These are phyloP conservation scores for Eragrostis nindensis DNA, from an alignment of 176 grass and related monocot species.

Conservation along the genomic window DNA sequence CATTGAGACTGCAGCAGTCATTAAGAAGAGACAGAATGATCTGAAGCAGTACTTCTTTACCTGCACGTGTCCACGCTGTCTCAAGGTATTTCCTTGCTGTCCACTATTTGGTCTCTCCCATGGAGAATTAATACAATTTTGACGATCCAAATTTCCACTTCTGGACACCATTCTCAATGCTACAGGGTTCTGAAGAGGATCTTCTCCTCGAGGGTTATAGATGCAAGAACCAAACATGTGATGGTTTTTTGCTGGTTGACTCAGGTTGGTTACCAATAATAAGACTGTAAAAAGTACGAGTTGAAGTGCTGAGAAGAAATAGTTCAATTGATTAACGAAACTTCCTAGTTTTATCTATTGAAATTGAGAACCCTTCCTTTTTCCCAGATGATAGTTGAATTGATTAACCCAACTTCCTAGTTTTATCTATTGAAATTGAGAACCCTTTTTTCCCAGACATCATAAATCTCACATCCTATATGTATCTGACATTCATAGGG, in stretches of 20 bases:
- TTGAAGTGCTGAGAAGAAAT: neutral
- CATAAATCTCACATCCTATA: conserved; percentile 20
- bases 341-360: conserved; percentile 1
- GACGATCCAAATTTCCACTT: neutral
- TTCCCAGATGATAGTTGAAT: neutral
- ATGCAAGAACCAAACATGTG: conserved; percentile 74
- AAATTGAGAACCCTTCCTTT: neutral
- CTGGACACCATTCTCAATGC: conserved; percentile 32
- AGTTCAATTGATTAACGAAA: neutral
- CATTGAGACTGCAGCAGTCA: conserved; percentile 85
- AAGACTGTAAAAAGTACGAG: conserved; percentile 11
- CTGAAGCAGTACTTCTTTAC: conserved; percentile 93
- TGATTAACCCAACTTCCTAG: neutral
- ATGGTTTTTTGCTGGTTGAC: conserved; percentile 59
- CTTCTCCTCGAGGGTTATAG: conserved; percentile 68
- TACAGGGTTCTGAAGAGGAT: conserved; percentile 65
- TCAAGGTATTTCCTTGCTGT: conserved; percentile 62
- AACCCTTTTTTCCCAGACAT: neutral
- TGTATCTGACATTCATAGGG: conserved; percentile 51
- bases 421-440: neutral
- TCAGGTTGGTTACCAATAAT: conserved; percentile 51
- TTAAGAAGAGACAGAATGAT: conserved; percentile 69
- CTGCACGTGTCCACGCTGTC: conserved; percentile 70
- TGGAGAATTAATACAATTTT: conserved; percentile 10
- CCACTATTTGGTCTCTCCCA: conserved; percentile 8